Evolutionary conservation across 2,329 filamentous ascomycete genomes (phyloP).

Genomic region (Massarina eburnea): DNA sequence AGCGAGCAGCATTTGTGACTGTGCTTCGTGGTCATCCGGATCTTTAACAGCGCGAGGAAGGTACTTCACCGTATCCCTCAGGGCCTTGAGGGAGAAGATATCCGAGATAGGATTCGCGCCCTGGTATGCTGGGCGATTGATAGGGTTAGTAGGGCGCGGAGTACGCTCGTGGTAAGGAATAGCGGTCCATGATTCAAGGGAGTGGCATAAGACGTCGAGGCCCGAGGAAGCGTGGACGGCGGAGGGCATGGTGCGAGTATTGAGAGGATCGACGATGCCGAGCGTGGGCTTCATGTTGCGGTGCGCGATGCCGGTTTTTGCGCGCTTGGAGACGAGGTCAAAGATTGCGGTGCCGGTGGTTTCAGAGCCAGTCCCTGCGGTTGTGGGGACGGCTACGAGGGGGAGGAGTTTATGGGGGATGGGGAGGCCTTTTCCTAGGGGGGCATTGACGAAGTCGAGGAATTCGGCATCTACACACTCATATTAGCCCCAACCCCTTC

Average conservation of each 20-base stretch:
- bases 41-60: conserved; percentile 84
- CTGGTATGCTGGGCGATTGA: conserved; percentile 90
- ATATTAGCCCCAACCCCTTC: background rate
- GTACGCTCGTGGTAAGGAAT: conserved; percentile 88
- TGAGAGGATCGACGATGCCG: conserved; percentile 82
- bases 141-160: conserved; percentile 84
- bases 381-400: conserved; percentile 81
- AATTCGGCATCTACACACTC: conserved; percentile 72
- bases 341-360: conserved; percentile 99
- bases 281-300: conserved; percentile 93
- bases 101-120: conserved; percentile 97
- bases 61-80: conserved; percentile 85
- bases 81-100: conserved; percentile 88
- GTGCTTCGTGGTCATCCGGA: conserved; percentile 88
- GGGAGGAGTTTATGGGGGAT: conserved; percentile 72
- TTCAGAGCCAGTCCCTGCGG: conserved; percentile 85
- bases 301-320: conserved; percentile 95
- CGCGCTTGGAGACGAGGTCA: conserved; percentile 83
- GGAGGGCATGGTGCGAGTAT: conserved; percentile 93
- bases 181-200: conserved; percentile 94
- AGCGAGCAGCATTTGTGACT: conserved; percentile 92
- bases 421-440: conserved; percentile 79
- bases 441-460: conserved; percentile 96
- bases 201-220: conserved; percentile 92
- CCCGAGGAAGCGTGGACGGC: conserved; percentile 91